Conservation (phyloP, 2,329 filamentous ascomycete species). For the Didymella segeticola region DNA sequence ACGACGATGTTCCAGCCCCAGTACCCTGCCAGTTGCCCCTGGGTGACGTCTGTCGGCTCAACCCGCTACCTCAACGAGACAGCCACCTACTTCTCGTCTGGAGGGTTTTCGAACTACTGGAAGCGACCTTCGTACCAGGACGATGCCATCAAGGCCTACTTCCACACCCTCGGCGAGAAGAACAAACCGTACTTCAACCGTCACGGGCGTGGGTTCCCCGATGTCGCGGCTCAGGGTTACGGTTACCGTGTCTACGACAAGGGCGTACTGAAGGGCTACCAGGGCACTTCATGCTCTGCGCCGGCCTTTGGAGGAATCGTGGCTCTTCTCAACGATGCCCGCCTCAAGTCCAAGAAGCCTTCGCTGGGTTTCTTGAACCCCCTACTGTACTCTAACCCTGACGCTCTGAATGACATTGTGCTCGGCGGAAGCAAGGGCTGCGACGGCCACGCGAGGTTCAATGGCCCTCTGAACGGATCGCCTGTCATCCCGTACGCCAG, state of each 20-base stretch:
- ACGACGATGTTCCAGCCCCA: conserved; percentile 64
- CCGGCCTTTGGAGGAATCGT: conserved; percentile 66
- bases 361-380: conserved; percentile 67
- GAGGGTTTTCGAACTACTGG: conserved; percentile 61
- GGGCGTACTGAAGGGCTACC: conserved; percentile 47
- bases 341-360: conserved; percentile 57
- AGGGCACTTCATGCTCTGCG: conserved; percentile 59
- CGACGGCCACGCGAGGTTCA: conserved; percentile 36
- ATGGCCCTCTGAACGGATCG: conserved; percentile 37
- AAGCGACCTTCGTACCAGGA: conserved; percentile 57
- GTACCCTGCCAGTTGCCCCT: conserved; percentile 72
- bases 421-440: conserved; percentile 48
- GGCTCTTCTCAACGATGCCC: conserved; percentile 67
- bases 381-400: conserved; percentile 59
- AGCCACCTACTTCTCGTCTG: conserved; percentile 56
- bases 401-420: conserved; percentile 57
- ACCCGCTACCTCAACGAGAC: conserved; percentile 56
- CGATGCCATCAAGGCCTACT: conserved; percentile 53
- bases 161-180: conserved; percentile 50
- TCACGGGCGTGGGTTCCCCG: conserved; percentile 66
- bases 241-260: conserved; percentile 47
- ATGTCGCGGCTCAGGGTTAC: conserved; percentile 66
- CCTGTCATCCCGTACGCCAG: conserved; percentile 39
- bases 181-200: conserved; percentile 58
- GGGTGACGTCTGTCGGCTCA: conserved; percentile 70